Evolutionary conservation across 2,329 filamentous ascomycete genomes (phyloP).

Genomic region (Bipolaris cookei): DNA sequence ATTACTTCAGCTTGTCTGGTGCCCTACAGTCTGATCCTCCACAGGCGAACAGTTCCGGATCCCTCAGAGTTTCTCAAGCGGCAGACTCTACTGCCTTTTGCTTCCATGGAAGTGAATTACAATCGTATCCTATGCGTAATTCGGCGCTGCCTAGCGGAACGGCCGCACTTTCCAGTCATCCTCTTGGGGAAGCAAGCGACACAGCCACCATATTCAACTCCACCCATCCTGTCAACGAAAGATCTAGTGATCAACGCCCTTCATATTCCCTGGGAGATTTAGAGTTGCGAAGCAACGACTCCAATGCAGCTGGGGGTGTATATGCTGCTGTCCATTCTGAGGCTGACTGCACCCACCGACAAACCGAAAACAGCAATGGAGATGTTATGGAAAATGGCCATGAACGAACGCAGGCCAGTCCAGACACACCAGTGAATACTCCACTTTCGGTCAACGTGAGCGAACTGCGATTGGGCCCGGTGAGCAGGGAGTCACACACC

Average conservation of each 20-base stretch:
- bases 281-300: constrained; percentile 4
- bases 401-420: not conserved
- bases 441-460: constrained; percentile 8
- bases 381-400: constrained; percentile 6
- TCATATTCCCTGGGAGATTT: constrained; percentile 5
- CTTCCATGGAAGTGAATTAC: constrained; percentile 6
- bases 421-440: not conserved
- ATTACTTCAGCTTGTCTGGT: constrained; percentile 1
- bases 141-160: constrained; percentile 4
- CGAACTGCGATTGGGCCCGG: constrained; percentile 6
- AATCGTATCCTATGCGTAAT: constrained; percentile 3
- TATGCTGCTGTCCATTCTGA: constrained; percentile 4
- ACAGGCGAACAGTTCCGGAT: constrained; percentile 5
- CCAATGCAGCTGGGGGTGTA: constrained; percentile 2
- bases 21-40: constrained; percentile 5
- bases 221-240: constrained; percentile 4
- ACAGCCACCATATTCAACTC: constrained; percentile 8
- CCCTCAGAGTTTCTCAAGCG: constrained; percentile 4
- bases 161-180: constrained; percentile 9
- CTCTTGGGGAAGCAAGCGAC: constrained; percentile 6
- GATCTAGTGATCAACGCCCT: constrained; percentile 3
- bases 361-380: constrained; percentile 4
- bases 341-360: constrained; percentile 3
- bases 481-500: constrained; percentile 1
- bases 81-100: constrained; percentile 4